These are phyloP conservation scores for Lotmaria passim DNA, from an alignment of 208 protist genomes.

Conservation along the genomic window DNA sequence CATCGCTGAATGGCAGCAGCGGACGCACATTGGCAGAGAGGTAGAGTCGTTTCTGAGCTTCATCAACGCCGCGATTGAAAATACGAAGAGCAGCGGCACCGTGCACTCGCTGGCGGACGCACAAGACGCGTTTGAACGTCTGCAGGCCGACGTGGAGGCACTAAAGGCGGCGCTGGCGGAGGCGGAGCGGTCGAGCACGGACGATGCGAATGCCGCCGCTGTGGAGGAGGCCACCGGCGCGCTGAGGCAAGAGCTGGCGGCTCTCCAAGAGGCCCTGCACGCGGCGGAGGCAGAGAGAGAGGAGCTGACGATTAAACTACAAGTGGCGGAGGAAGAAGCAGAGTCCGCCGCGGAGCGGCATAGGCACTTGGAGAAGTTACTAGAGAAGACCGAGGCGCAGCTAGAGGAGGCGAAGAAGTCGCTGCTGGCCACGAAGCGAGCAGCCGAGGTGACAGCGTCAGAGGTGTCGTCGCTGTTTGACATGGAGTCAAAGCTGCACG, in stretches of 20 bases:
- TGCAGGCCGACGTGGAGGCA: conserved; percentile 13
- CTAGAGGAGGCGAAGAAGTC: conserved; percentile 41
- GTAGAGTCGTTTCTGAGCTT: conserved; percentile 16
- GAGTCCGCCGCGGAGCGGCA: conserved; percentile 34
- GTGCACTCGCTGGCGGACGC: conserved; percentile 26
- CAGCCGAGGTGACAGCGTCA: conserved; percentile 47
- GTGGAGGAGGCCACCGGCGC: background rate
- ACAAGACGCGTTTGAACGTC: conserved; percentile 3
- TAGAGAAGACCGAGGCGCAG: conserved; percentile 44
- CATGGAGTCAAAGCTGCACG: conserved; percentile 58
- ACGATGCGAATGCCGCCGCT: background rate
- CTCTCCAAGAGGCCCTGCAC: conserved; percentile 17
- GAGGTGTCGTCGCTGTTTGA: conserved; percentile 58
- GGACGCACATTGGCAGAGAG: background rate
- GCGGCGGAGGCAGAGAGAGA: conserved; percentile 22
- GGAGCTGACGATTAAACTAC: conserved; percentile 13
- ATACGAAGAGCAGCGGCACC: background rate
- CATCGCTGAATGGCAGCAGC: background rate
- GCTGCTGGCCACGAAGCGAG: conserved; percentile 51
- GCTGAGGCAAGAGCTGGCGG: conserved; percentile 10
- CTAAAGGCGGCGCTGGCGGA: conserved; percentile 3
- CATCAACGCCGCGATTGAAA: conserved; percentile 1
- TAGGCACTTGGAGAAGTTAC: conserved; percentile 14
- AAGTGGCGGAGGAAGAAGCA: conserved; percentile 34
- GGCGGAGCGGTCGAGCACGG: background rate